phyloP scores from a whole-genome alignment of 169 alveolate genomes.

The Plasmodium knowlesi region DNA sequence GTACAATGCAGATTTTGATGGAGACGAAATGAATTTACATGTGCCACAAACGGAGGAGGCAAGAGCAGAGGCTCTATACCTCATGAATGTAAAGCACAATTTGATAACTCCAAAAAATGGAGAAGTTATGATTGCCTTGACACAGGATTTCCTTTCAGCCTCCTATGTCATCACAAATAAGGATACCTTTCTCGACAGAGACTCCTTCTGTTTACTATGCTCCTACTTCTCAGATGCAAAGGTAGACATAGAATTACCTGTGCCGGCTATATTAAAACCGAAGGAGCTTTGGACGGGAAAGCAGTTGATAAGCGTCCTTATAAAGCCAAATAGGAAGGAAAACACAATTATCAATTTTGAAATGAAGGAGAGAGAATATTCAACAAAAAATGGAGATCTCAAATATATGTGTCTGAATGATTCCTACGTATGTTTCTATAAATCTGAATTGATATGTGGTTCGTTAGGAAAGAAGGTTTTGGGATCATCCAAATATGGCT shows the following conservation, averaged over 20 bases:
- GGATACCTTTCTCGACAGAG: slow-evolving; percentile 94
- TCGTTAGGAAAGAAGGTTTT: slow-evolving; percentile 95
- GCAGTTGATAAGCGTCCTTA: slow-evolving; percentile 93
- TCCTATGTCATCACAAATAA: slow-evolving; percentile 95
- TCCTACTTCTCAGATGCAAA: slow-evolving; percentile 94
- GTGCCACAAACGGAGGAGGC: slow-evolving; percentile 99
- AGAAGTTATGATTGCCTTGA: slow-evolving; percentile 96
- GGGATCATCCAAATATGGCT: slow-evolving; percentile 93
- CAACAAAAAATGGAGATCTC: slow-evolving; percentile 37
- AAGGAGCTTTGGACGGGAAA: slow-evolving; percentile 99
- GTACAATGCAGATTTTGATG: slow-evolving; percentile 99
- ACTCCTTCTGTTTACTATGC: slow-evolving; percentile 92
- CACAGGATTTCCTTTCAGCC: slow-evolving; percentile 94
- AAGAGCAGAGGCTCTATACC: slow-evolving; percentile 93
- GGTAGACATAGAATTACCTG: slow-evolving; percentile 91
- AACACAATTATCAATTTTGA: slow-evolving; percentile 90
- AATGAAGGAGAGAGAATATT: slow-evolving; percentile 91
- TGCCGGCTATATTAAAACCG: slow-evolving; percentile 95
- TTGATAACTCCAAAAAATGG: slow-evolving; percentile 98
- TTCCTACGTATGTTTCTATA: slow-evolving; percentile 95
- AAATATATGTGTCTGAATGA: slow-evolving; percentile 89
- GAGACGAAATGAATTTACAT: slow-evolving; percentile 99
- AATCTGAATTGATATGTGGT: slow-evolving; percentile 97
- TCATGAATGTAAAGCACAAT: slow-evolving; percentile 95
- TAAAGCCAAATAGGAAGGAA: slow-evolving; percentile 93